Evolutionary conservation across 129 eudicot species (phyloP), one percentile per base, ranked within the genome.

Genomic region (Artemisia tridentata): DNA sequence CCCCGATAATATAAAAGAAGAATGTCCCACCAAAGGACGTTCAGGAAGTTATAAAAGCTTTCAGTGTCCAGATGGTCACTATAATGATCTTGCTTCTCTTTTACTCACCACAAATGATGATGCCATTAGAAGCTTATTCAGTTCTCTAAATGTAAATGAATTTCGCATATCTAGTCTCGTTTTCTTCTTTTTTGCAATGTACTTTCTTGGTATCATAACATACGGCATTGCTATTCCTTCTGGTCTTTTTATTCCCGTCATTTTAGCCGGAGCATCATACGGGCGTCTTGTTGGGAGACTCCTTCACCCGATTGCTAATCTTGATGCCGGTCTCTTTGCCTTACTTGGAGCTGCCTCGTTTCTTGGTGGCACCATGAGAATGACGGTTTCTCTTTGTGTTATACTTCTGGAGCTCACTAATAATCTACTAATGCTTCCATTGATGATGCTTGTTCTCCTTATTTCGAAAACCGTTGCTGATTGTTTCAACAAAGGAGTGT

Each of bases 351-450:
- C 99, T 18, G 99, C 99, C 72, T 95, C 99, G 8, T 95, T 95
- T 55, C 96, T 95, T 38, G 99, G 99, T 63, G 99, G 99, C 25
- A 95, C 99, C 2, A 95, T 95, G 99, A 86, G 99, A 76, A 95
- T 95, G 99, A 95, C 99, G 0, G 99, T 95, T 1, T 95, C 99
- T 1, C 82, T 95, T 9, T 95, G 97, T 34, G 97, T 95, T 62
- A 95, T 95, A 41, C 90, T 95, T 67, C 93, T 95, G 9, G 99
- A 90, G 71, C 97, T 95, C 61, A 95, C 99, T 0, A 84, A 95
- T 63, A 78, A 92, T 72, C 88, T 92, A 1, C 59, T 87, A 18
- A 85, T 95, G 93, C 97, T 95, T 63, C 99, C 99, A 0, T 76
- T 95, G n/a, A 76, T 87, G 73, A 95, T 95, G 99, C 88, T 95